Evolutionary conservation across 2,329 filamentous ascomycete genomes (phyloP), one percentile per base, ranked within the genome.

Genomic region (Achaetomium macrosporum): DNA sequence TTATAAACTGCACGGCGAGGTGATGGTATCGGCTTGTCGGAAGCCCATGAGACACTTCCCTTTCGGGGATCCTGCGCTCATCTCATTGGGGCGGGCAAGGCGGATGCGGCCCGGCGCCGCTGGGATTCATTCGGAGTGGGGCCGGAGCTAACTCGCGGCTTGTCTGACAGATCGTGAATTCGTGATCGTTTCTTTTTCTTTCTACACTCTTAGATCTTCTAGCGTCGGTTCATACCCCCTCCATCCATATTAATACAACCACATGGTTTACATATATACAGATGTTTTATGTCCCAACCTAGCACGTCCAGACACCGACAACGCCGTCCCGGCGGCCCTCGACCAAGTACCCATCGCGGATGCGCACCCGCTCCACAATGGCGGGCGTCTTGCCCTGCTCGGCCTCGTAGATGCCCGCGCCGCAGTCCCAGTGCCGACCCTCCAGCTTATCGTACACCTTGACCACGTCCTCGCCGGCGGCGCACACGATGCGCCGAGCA

Each of bases 381-480:
- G 84, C 79, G 7, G 84, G 79, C 51, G 74, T 77, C 61, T 81
- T 83, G 12, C 79, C 82, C 52, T 83, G 79, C 48, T 87, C 83
- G 17, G 83, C 81, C 54, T 84, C 84, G 3, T 77, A 78, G 44
- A 87, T 82, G 35, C 91, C 92, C 2, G 90, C 85, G 49, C 93
- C 93, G 70, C 91, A 96, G 69, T 96, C 90, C 93, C 93, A 99
- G 70, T 97, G 93, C 56, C 89, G 78, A 39, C 90, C 90, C 67
- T 99, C 93, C 3, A 90, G 85, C 77, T 97, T 97, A 73, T 99
- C 93, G 73, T 97, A 99, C 55, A 99, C 87, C 73, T 99, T 99
- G 62, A 93, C 91, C 20, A 97, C 90, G 64, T 90, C 85, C 69
- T 97, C 93, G 40, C 91, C 88, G 0, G 90, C 90, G 2, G 93